Conservation (phyloP, 768 basidiomycete species). For the Clitopilus passeckerianus region DNA sequence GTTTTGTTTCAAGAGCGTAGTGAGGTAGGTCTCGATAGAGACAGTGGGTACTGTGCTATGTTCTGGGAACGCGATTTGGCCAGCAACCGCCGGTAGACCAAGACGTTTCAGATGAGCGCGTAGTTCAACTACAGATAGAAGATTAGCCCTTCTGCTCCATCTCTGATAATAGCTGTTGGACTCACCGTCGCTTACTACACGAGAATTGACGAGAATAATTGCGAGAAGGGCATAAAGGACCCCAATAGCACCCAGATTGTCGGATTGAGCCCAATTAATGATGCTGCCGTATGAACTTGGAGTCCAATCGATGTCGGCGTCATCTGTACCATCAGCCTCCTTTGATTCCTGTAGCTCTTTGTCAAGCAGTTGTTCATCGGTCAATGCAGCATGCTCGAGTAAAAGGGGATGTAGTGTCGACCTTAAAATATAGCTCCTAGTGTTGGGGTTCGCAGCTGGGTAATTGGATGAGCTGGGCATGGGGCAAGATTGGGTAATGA, state of each 20-base stretch:
- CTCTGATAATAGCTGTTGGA: constrained; percentile 4
- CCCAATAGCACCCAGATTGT: constrained; percentile 68
- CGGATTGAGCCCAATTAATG: constrained; percentile 63
- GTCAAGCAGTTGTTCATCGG: constrained; percentile 49
- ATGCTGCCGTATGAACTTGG: constrained; percentile 59
- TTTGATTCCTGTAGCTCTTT: constrained; percentile 42
- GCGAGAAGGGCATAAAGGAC: constrained; percentile 79
- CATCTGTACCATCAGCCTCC: constrained; percentile 46
- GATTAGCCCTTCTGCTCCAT: background rate
- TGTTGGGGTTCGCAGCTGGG: constrained; percentile 49
- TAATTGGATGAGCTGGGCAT: background rate
- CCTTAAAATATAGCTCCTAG: constrained; percentile 82
- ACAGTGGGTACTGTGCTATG: constrained; percentile 45
- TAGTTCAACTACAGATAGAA: constrained; percentile 54
- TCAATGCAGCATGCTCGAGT: constrained; percentile 54
- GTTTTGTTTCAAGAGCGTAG: constrained; percentile 57
- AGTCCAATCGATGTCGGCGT: constrained; percentile 28
- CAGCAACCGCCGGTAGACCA: constrained; percentile 40
- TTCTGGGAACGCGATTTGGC: constrained; percentile 44
- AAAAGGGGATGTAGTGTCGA: constrained; percentile 61
- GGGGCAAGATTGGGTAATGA: no score
- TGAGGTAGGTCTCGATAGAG: constrained; percentile 63
- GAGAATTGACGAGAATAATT: constrained; percentile 77
- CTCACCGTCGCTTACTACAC: constrained; percentile 72
- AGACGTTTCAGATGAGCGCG: constrained; percentile 66